Conservation (phyloP, 2,329 filamentous ascomycete genomes). For the Colletotrichum higginsianum region DNA sequence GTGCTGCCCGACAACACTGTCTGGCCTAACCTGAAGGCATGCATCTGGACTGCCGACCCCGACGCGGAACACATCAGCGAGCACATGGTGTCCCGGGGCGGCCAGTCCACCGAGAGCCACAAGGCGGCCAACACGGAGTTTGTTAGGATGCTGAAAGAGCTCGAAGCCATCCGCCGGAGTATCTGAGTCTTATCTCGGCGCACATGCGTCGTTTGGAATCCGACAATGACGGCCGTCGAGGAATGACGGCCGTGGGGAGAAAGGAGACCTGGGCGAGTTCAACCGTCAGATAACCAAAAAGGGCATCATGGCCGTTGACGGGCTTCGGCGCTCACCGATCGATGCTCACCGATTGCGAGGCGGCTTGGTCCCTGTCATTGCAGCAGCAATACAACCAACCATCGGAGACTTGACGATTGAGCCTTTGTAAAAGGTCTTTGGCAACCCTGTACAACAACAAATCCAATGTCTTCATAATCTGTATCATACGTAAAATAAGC, state of each 20-base stretch:
- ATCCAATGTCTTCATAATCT: background rate
- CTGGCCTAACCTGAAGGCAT: constrained; percentile 64
- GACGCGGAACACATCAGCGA: constrained; percentile 55
- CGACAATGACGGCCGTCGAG: background rate
- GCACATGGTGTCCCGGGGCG: constrained; percentile 33
- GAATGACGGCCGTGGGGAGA: background rate
- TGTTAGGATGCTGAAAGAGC: constrained; percentile 44
- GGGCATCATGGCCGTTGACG: background rate
- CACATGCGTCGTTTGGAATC: background rate
- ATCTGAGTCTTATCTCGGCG: constrained; percentile 1
- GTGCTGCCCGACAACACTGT: constrained; percentile 63
- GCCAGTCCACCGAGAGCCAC: constrained; percentile 13
- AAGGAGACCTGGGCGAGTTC: constrained; percentile 9
- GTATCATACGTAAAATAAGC: constrained; percentile 6
- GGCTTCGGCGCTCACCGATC: constrained; percentile 33
- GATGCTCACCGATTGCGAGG: background rate
- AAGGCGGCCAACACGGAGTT: constrained; percentile 49
- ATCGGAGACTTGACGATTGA: background rate
- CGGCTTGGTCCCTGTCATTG: background rate
- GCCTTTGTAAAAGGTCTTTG: background rate
- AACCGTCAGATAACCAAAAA: background rate
- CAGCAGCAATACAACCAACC: background rate
- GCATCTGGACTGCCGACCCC: constrained; percentile 70
- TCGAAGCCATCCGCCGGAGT: constrained; percentile 40
- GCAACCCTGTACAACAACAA: constrained; percentile 4